A percentile compares a stretch with the other conserved stretches of the same genome.
These are phyloP conservation scores for Saccharomycopsis sp. DNA, from an alignment of 805 yeast genomes.

Conservation along the genomic window DNA sequence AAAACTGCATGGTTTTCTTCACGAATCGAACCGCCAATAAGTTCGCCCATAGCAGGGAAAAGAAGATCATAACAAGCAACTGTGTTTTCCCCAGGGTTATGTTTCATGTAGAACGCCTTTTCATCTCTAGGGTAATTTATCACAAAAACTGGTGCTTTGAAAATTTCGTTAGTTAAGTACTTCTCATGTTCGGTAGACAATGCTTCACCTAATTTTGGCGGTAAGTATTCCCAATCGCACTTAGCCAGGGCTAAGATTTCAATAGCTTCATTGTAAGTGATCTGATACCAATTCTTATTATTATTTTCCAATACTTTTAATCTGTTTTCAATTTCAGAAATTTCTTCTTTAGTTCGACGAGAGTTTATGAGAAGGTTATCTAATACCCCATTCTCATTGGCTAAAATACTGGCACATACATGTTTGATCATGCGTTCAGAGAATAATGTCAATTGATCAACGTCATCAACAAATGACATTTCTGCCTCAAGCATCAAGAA, in stretches of 20 bases:
- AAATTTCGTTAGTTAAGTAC: constrained; percentile 69
- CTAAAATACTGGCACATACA: constrained; percentile 32
- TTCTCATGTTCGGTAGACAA: constrained; percentile 85
- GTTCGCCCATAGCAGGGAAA: constrained; percentile 88
- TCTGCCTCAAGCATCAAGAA: constrained; percentile 99
- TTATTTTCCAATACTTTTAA: constrained; percentile 50
- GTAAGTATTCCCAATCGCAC: constrained; percentile 34
- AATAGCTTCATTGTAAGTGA: constrained; percentile 75
- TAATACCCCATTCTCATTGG: constrained; percentile 26
- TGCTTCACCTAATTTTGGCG: constrained; percentile 63
- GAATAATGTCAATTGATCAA: constrained; percentile 55
- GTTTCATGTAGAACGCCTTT: constrained; percentile 91
- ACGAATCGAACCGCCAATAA: constrained; percentile 91
- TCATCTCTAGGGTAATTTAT: constrained; percentile 74
- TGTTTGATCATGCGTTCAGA: constrained; percentile 64
- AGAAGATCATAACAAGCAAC: constrained; percentile 88
- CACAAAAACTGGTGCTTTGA: constrained; percentile 69
- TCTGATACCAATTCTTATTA: constrained; percentile 41
- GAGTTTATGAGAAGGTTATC: constrained; percentile 25
- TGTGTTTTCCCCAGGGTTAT: constrained; percentile 41
- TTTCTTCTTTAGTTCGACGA: constrained; percentile 34
- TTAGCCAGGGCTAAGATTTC: constrained; percentile 36
- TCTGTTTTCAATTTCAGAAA: constrained; percentile 35
- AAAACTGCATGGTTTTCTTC: constrained; percentile 56
- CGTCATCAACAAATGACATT: constrained; percentile 53